Conservation (phyloP, 225 moss, liverwort and hornwort genomes). For the Rhytidiadelphus loreus region DNA sequence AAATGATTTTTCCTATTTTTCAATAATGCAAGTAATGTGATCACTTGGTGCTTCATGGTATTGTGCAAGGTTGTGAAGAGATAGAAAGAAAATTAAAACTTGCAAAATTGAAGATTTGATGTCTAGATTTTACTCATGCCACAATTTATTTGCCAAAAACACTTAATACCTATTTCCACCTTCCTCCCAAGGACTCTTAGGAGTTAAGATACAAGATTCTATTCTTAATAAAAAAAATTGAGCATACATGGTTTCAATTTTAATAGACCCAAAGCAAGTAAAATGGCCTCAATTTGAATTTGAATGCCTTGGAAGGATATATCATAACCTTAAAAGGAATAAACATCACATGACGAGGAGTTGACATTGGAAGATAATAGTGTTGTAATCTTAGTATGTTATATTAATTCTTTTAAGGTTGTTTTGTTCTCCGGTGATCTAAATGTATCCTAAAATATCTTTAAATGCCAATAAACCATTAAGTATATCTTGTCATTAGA, state of each 20-base stretch:
- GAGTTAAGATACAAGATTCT: not conserved
- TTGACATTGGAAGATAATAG: not conserved
- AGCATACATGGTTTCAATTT: not conserved
- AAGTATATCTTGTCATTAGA: fast-evolving
- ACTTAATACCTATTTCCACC: too few species aligned
- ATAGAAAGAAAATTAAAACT: not conserved
- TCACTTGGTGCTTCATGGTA: too few species aligned
- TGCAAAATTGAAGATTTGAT: not conserved
- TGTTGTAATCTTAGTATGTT: not conserved
- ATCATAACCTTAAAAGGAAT: not conserved
- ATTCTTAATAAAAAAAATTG: not conserved
- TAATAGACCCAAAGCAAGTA: too few species aligned
- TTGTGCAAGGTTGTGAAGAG: not conserved
- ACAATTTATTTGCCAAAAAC: not conserved
- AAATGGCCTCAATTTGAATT: too few species aligned
- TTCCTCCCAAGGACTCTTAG: fast-evolving
- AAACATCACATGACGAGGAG: not conserved
- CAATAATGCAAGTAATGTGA: too few species aligned
- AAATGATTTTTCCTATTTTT: too few species aligned
- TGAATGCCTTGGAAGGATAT: too few species aligned
- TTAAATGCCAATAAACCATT: fast-evolving
- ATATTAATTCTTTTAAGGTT: not conserved
- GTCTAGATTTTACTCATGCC: not conserved
- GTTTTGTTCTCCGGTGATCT: fast-evolving
- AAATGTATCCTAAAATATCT: not conserved